A percentile compares a stretch with the other conserved stretches of the same genome.
phyloP scores from a whole-genome alignment of 1,139 yeast genomes.

The Eremothecium coryli region DNA sequence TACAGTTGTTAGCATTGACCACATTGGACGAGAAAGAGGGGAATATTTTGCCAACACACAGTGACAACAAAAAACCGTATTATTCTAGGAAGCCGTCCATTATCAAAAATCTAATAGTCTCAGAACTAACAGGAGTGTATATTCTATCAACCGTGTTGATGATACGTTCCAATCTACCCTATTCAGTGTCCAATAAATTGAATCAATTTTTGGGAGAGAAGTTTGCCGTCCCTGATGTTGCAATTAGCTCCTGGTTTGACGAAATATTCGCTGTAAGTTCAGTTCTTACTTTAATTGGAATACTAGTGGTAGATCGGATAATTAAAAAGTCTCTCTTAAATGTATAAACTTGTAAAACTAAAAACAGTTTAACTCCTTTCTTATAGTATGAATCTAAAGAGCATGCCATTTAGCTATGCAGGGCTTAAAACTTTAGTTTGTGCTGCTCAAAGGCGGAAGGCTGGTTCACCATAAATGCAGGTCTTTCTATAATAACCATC shows the following conservation, averaged over 20 bases:
- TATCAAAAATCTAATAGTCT: constrained; percentile 42
- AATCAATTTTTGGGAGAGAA: constrained; percentile 27
- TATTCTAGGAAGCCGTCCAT: constrained; percentile 22
- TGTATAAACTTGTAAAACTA: background rate
- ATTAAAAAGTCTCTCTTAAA: constrained; percentile 4
- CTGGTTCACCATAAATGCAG: constrained; percentile 42
- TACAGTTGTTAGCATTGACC: constrained; percentile 25
- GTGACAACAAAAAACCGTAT: constrained; percentile 8
- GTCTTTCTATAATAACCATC: constrained; percentile 69
- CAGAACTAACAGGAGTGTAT: constrained; percentile 69
- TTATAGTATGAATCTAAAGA: background rate
- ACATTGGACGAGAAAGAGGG: constrained; percentile 18
- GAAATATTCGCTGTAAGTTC: constrained; percentile 56
- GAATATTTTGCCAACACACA: constrained; percentile 15
- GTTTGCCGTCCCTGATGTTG: constrained; percentile 35
- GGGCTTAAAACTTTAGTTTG: constrained; percentile 45
- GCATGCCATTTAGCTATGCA: too few species aligned
- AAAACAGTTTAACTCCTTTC: background rate
- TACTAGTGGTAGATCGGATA: constrained; percentile 28
- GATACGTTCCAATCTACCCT: constrained; percentile 65
- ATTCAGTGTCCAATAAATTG: constrained; percentile 38
- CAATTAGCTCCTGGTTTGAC: constrained; percentile 77
- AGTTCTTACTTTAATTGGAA: constrained; percentile 42
- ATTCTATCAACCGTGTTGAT: constrained; percentile 72
- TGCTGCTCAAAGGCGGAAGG: constrained; percentile 73